Base-by-base conservation (phyloP, 805 yeast species). In the Candida fluviatilis region DNA sequence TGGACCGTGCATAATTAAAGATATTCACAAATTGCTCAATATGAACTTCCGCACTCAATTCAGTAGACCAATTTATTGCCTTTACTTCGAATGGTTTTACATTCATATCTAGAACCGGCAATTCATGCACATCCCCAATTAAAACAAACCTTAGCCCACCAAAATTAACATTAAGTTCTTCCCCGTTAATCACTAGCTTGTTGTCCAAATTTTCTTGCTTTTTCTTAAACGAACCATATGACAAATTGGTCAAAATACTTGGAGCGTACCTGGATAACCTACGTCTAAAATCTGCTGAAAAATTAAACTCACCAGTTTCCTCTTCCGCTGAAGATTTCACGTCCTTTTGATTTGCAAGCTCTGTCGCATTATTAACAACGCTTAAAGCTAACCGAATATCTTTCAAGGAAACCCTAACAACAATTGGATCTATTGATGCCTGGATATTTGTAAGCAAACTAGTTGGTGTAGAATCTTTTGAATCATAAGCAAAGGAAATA, bases 71-170 rank as follows among this genome's bases (percentile, higher is more conserved):
- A 50, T 90, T 85, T 38, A 75, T 73, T 0, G 88, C 90, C 23
- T 64, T 65, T 2, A 83, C 56, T 10, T 76, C 75, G 57, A 90
- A 86, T 0, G 91, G 82, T 42, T 78, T 73, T 6, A 87, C 67
- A 39, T 76, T 75, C 73, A 86, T 69, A 58, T 90, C 96, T 12
- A 87, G 50, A 27, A 89, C 82, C 0, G 98, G 97, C 46, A 90
- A 68, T 55, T 90, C 97, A 54, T 89, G 93, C 32, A 86, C 82
- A 56, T 87, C 95, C 55, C 96, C 96, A 45, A 90, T 84, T 36
- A 90, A 63, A 2, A 90, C 95, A 34, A 89, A 58, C 44, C 96
- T 70, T 44, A 85, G 54, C 0, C 96, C 96, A 12, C 84, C 87
- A 42, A 87, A 58, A 33, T 76, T 76, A 0, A 82, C 82, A 31